Percentiles rank a stretch among this genome's conserved stretches.
Conservation (phyloP, 176 grass and related monocot genomes). For the Hordeum marinum region DNA sequence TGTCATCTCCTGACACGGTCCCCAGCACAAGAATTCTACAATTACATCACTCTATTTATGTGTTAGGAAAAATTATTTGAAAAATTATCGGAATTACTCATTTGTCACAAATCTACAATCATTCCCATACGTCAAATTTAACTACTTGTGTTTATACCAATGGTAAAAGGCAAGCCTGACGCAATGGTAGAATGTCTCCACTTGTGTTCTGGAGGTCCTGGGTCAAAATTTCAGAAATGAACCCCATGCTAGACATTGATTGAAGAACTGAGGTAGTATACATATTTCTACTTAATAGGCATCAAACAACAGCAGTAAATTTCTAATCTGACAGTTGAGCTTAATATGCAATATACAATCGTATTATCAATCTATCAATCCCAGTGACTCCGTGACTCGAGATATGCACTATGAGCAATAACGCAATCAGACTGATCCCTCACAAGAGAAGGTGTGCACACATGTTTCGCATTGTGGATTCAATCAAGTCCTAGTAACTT, state of each 20-base stretch:
- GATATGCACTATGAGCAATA: neutral
- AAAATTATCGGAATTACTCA: neutral
- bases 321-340: neutral
- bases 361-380: neutral
- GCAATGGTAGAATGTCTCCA: neutral
- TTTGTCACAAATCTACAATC: neutral
- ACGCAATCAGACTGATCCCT: neutral
- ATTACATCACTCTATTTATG: neutral
- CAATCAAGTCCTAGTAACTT: slow-evolving; percentile 20
- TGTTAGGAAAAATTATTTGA: neutral
- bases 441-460: neutral
- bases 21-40: neutral
- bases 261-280: neutral
- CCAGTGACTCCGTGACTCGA: neutral
- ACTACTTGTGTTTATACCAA: neutral
- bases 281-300: neutral
- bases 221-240: neutral
- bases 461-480: slow-evolving; percentile 1
- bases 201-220: neutral
- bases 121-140: neutral
- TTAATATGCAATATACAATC: neutral
- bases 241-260: neutral
- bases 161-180: neutral
- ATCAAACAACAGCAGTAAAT: slow-evolving; percentile 3
- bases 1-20: neutral